A percentile compares a stretch with the other conserved stretches of the same genome.
Evolutionary conservation across 2,329 filamentous ascomycete genomes (phyloP).

Genomic region (Aspergillus neotritici): DNA sequence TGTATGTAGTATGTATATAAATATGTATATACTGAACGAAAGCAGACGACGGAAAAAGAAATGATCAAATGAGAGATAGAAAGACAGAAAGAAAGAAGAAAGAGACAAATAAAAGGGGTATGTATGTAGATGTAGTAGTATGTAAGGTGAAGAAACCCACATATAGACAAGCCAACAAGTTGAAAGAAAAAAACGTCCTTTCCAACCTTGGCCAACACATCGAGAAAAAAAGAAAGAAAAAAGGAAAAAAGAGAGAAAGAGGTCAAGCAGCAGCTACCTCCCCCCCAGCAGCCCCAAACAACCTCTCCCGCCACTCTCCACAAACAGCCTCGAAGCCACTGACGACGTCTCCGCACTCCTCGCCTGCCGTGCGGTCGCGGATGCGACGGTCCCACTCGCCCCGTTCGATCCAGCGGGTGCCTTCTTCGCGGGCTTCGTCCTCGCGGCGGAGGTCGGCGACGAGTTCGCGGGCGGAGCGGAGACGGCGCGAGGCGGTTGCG

Average conservation of each 20-base stretch:
- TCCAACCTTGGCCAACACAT: too few relatives aligned
- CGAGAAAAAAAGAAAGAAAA: background rate
- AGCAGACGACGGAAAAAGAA: too few relatives aligned
- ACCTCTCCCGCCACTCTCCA: conserved; percentile 71
- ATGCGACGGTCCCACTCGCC: conserved; percentile 80
- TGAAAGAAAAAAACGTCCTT: too few relatives aligned
- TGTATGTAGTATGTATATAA: too few relatives aligned
- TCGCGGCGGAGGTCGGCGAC: conserved; percentile 80
- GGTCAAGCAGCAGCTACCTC: conserved; percentile 29
- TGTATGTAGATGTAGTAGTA: too few relatives aligned
- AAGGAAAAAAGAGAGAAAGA: background rate
- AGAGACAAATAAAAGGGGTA: too few relatives aligned
- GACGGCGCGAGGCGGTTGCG: conserved; percentile 68
- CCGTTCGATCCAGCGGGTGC: conserved; percentile 70
- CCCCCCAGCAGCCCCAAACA: conserved; percentile 50
- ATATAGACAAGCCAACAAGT: too few relatives aligned
- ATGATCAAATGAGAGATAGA: too few relatives aligned
- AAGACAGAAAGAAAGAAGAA: too few relatives aligned
- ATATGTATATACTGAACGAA: too few relatives aligned
- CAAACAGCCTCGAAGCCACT: conserved; percentile 89
- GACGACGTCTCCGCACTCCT: conserved; percentile 80
- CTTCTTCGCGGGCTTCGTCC: conserved; percentile 74
- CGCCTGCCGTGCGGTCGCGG: conserved; percentile 70
- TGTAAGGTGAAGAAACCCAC: too few relatives aligned
- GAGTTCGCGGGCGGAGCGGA: conserved; percentile 77